Evolutionary conservation across 169 alveolate species (phyloP).

Genomic region (Plasmodium yoelii): DNA sequence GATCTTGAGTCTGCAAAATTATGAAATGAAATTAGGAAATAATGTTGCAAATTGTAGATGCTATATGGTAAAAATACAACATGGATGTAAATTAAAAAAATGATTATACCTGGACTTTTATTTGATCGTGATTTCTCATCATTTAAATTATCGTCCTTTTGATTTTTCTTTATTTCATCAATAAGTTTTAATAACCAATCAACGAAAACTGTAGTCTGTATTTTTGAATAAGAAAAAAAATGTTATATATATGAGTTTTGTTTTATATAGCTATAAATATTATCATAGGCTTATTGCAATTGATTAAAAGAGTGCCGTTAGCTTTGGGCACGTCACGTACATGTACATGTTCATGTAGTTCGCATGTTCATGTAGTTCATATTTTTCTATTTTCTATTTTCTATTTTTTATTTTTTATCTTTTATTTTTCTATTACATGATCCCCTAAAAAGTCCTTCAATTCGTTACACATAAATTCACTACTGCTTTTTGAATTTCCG

Average conservation of each 20-base stretch:
- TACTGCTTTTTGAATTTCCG: constrained; percentile 38
- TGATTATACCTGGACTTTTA: constrained; percentile 25
- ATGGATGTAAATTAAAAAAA: neutral
- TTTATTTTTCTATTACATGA: constrained; percentile 36
- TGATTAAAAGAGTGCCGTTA: too few species aligned
- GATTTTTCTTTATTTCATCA: constrained; percentile 27
- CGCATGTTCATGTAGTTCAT: neutral
- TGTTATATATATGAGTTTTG: neutral
- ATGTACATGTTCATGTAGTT: neutral
- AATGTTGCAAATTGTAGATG: too few species aligned
- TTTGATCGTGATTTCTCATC: constrained; percentile 32
- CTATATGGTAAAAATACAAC: too few species aligned
- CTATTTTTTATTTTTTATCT: too few species aligned
- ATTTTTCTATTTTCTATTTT: neutral
- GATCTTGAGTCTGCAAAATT: constrained; percentile 18
- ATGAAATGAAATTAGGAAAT: too few species aligned
- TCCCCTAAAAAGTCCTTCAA: constrained; percentile 72
- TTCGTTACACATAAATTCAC: constrained; percentile 54
- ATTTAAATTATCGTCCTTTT: constrained; percentile 21
- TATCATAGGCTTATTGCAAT: too few species aligned
- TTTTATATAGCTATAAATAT: too few species aligned
- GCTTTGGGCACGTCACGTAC: neutral
- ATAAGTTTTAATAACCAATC: constrained; percentile 42
- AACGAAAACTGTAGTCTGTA: constrained; percentile 53
- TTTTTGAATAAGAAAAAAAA: neutral